These are phyloP conservation scores for Acacia crassicarpa DNA, from an alignment of 306 rosid species.

Conservation along the genomic window DNA sequence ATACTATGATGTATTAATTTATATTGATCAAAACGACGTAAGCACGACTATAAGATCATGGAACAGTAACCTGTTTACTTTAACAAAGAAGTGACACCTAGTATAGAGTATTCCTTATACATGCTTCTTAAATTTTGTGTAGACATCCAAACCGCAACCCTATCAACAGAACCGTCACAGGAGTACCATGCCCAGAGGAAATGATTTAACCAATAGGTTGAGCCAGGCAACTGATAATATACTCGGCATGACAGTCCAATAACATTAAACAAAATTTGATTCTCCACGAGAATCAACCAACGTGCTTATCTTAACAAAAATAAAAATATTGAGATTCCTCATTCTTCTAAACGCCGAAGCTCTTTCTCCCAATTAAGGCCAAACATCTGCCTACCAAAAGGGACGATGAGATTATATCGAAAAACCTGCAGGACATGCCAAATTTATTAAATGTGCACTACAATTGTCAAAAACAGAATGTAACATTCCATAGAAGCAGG, in stretches of 20 bases:
- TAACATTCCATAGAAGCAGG: conserved; percentile 16
- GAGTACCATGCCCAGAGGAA: too few relatives aligned
- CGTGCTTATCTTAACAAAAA: not conserved
- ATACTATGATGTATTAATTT: not conserved
- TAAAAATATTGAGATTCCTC: conserved; percentile 2
- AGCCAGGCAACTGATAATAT: not conserved
- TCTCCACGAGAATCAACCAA: not conserved
- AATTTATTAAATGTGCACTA: conserved; percentile 1
- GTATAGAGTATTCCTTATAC: not conserved
- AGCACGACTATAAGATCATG: not conserved
- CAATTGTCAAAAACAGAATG: not conserved
- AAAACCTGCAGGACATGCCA: conserved; percentile 63
- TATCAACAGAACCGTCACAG: not conserved
- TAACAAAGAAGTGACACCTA: not conserved
- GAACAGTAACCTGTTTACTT: not conserved
- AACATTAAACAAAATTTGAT: not conserved
- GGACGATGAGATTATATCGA: conserved; percentile 79
- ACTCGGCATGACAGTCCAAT: not conserved
- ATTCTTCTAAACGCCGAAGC: conserved; percentile 61
- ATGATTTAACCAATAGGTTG: not conserved
- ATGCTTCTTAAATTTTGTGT: not conserved
- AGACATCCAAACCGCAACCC: not conserved
- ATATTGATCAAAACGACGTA: not conserved
- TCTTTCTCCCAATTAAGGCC: conserved; percentile 93
- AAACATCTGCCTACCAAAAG: conserved; percentile 86